These are phyloP conservation scores for Penicillium palitans DNA, from an alignment of 2,329 filamentous ascomycete genomes.

Conservation along the genomic window DNA sequence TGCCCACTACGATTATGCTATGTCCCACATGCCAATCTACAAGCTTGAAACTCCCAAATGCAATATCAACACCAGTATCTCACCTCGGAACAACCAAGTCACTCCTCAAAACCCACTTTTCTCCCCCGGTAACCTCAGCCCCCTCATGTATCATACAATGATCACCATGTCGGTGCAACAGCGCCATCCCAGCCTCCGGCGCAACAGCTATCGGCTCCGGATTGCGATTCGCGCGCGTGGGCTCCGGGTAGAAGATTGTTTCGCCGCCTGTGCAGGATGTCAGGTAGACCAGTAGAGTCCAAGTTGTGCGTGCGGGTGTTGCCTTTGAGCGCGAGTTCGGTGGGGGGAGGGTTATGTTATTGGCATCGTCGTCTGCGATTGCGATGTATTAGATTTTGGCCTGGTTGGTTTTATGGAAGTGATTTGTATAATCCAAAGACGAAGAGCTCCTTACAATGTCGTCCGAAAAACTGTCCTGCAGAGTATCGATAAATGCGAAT, in stretches of 20 bases:
- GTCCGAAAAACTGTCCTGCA: slow-evolving; percentile 85
- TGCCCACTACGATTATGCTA: neutral
- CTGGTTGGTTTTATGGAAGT: neutral
- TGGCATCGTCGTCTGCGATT: slow-evolving; percentile 77
- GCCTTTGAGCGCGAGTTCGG: slow-evolving; percentile 34
- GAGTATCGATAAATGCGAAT: slow-evolving; percentile 87
- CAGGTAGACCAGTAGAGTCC: slow-evolving; percentile 87
- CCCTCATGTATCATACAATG: slow-evolving; percentile 91
- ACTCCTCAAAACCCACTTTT: slow-evolving; percentile 89
- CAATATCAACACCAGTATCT: slow-evolving; percentile 8
- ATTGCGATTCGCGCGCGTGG: slow-evolving; percentile 45
- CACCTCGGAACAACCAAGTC: slow-evolving; percentile 60
- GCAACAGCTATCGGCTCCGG: slow-evolving; percentile 69
- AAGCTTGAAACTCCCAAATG: neutral
- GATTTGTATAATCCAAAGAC: too few species aligned
- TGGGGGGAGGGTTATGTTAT: slow-evolving; percentile 63
- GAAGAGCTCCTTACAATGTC: slow-evolving; percentile 69
- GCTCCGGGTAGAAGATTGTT: slow-evolving; percentile 83
- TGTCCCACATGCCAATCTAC: neutral
- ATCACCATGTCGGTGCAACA: slow-evolving; percentile 85
- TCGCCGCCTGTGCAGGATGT: slow-evolving; percentile 83
- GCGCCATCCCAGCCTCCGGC: slow-evolving; percentile 78
- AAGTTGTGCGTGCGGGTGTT: slow-evolving; percentile 70
- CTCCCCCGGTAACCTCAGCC: slow-evolving; percentile 71
- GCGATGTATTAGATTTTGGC: neutral